These are phyloP conservation scores for Paramecium octaurelia DNA, from an alignment of 73 alveolate genomes.

Conservation along the genomic window DNA sequence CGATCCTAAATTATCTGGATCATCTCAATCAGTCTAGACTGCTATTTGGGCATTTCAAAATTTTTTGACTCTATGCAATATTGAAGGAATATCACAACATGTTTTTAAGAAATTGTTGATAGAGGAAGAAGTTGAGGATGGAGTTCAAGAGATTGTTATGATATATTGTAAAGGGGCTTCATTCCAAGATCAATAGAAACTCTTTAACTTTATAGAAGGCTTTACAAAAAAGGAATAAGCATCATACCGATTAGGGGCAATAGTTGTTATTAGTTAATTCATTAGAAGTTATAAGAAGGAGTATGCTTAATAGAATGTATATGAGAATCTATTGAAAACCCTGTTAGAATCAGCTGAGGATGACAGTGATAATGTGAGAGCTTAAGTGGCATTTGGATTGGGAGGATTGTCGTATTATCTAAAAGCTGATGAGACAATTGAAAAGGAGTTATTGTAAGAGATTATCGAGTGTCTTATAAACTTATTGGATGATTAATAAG, in stretches of 20 bases:
- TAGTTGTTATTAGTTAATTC: conserved; percentile 7
- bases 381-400: conserved; percentile 30
- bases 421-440: background rate
- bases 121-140: conserved; percentile 40
- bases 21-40: background rate
- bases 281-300: background rate
- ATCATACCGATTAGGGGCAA: conserved; percentile 34
- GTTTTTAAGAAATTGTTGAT: background rate
- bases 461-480: background rate
- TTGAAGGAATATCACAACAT: conserved; percentile 23
- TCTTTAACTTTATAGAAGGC: background rate
- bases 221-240: conserved; percentile 12
- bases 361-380: conserved; percentile 52
- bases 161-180: conserved; percentile 13
- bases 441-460: background rate
- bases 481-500: conserved; percentile 10
- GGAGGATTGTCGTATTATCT: conserved; percentile 35
- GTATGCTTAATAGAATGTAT: background rate
- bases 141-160: conserved; percentile 30
- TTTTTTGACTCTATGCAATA: background rate
- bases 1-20: background rate
- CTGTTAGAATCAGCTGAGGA: background rate
- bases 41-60: conserved; percentile 53
- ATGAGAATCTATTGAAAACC: background rate
- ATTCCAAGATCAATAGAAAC: background rate